Evolutionary conservation across 441 rosid species (phyloP).

Genomic region (Pelargonium fulgidum): DNA sequence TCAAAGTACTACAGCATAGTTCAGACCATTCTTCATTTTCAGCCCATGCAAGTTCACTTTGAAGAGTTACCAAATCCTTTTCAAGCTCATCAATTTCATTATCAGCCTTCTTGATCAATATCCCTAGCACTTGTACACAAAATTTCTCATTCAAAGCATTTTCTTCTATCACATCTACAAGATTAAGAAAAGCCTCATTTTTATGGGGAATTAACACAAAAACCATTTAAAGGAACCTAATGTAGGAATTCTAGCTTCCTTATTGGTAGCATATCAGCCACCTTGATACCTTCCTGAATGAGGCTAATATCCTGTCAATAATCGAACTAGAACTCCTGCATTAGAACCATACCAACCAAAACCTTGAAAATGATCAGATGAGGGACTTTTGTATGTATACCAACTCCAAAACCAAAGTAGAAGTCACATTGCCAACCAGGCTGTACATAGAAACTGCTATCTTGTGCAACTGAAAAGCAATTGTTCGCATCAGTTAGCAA

Average conservation of each 20-base stretch:
- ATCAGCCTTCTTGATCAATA: conserved; percentile 45
- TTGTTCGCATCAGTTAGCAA: conserved; percentile 10
- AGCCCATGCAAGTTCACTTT: conserved; percentile 40
- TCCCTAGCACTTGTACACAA: conserved; percentile 47
- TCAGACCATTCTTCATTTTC: conserved; percentile 46
- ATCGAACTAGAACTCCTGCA: conserved; percentile 2
- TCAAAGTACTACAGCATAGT: conserved; percentile 39
- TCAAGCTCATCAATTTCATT: conserved; percentile 46
- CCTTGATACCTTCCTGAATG: background rate
- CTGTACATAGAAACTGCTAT: conserved; percentile 21
- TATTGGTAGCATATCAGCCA: background rate
- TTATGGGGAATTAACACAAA: conserved; percentile 12
- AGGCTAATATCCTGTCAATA: background rate
- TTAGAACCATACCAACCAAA: conserved; percentile 2
- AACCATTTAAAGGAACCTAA: background rate
- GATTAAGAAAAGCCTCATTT: conserved; percentile 2
- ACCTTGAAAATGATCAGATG: background rate
- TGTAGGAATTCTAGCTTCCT: background rate
- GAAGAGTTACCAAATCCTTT: conserved; percentile 33
- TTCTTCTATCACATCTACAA: conserved; percentile 51
- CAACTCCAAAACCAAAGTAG: conserved; percentile 42
- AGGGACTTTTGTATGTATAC: conserved; percentile 25
- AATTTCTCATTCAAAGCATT: conserved; percentile 43
- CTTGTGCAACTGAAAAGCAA: conserved; percentile 32
- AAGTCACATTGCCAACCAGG: conserved; percentile 37